phyloP scores from a whole-genome alignment of 495 filamentous ascomycete genomes.

The Hypoxylon fuscum region DNA sequence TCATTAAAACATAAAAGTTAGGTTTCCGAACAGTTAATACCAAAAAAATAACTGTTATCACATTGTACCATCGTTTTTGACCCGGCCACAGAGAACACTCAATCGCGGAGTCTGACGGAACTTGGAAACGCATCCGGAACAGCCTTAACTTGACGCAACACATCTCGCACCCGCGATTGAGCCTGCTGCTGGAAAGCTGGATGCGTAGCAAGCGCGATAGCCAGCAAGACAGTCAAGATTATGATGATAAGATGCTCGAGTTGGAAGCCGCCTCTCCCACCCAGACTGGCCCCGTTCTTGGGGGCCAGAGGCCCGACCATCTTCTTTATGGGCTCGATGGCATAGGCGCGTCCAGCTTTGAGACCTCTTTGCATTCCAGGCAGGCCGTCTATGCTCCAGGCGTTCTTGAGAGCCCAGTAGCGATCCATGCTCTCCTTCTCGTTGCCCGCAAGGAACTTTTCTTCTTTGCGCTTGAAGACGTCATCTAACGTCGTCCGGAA shows the following conservation, averaged over 20 bases:
- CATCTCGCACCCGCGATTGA: slow-evolving; percentile 29
- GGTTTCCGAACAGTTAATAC: too few species aligned
- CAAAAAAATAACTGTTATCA: too few species aligned
- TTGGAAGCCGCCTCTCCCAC: slow-evolving; percentile 16
- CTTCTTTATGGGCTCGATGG: slow-evolving; percentile 60
- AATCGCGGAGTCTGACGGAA: slow-evolving; percentile 20
- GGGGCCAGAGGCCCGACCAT: slow-evolving; percentile 55
- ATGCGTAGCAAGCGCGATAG: slow-evolving; percentile 39
- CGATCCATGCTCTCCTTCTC: slow-evolving; percentile 63
- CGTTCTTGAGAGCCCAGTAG: slow-evolving; percentile 67
- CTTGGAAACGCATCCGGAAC: slow-evolving; percentile 34
- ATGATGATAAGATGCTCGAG: slow-evolving; percentile 39
- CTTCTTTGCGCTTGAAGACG: slow-evolving; percentile 55
- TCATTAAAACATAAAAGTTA: too few species aligned
- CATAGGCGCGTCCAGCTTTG: slow-evolving; percentile 50
- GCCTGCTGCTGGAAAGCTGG: slow-evolving; percentile 39
- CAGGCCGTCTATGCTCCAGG: slow-evolving; percentile 62
- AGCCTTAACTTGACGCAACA: slow-evolving; percentile 27
- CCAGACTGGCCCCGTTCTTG: slow-evolving; percentile 18
- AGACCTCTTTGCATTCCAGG: slow-evolving; percentile 58
- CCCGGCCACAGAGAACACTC: too few species aligned
- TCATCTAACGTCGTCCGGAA: slow-evolving; percentile 59
- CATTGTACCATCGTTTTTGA: too few species aligned
- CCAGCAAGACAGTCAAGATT: slow-evolving; percentile 30
- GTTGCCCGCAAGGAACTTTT: slow-evolving; percentile 52